Base-by-base conservation (phyloP, 139 green algal genomes). In the Tetraselmis striata region DNA sequence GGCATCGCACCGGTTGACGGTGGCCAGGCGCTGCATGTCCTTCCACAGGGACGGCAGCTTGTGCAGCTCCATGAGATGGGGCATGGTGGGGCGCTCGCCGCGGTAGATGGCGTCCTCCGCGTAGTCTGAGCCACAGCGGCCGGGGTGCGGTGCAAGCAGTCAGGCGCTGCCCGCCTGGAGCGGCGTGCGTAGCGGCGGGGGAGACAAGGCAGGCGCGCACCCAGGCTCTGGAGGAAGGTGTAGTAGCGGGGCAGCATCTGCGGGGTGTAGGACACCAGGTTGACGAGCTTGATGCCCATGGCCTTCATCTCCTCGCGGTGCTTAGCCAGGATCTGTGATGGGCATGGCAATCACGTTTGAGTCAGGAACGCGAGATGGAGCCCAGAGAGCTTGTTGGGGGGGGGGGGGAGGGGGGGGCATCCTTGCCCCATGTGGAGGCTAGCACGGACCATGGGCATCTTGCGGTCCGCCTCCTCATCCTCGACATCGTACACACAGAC, bases 61-160 rank as follows among this genome's bases (percentile, higher is more conserved):
- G 58, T 87, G 83, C 79, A 98, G 86, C 90, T 98, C 95, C 79
- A 99, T 91, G 45, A 94, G 79, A 28, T 86, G 76, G 1, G 91
- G 92, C 1, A 90, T 32, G 25, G 83, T 87, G 87, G 24, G 92
- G 85, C 0, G 90, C 67, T 79, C 58, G 28, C 79, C 79, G 58
- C 83, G 75, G 76, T 84, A 84, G 28, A 87, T 78, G 26, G 31
- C 28, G 78, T 87, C 83, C 77, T 87, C 83, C 59, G 28, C 25
- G 79, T 83, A 87, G 29, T 83, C 83, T n/a, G n/a, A n/a, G n/a
- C n/a, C n/a, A n/a, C n/a, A n/a, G n/a, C n/a, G n/a, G n/a, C n/a
- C n/a, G n/a, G n/a, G n/a, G n/a, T n/a, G n/a, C n/a, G n/a, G n/a
- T n/a, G n/a, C n/a, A n/a, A n/a, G n/a, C n/a, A n/a, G n/a, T n/a